Conservation (phyloP, 331 rosid species). For the Prunus yedoensis region DNA sequence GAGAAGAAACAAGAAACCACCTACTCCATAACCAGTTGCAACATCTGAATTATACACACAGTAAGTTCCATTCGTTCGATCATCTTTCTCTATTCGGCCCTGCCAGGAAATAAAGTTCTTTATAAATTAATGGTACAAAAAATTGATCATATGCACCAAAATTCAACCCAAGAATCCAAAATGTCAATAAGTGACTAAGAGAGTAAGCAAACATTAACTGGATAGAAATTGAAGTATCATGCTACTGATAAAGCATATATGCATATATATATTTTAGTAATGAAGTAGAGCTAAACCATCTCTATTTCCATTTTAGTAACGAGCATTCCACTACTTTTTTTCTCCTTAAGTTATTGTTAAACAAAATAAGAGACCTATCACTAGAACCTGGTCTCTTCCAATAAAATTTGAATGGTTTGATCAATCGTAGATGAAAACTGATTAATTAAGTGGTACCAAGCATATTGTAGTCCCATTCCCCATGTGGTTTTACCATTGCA, state of each 20-base stretch:
- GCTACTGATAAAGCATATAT: neutral
- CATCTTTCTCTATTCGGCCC: constrained; percentile 49
- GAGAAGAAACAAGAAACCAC: constrained; percentile 81
- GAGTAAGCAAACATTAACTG: neutral
- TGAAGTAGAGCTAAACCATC: neutral
- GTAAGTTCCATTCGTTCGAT: constrained; percentile 51
- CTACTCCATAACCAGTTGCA: constrained; percentile 88
- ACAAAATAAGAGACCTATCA: neutral
- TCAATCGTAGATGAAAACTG: no score
- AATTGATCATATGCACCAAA: neutral
- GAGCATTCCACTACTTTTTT: neutral
- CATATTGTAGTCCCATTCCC: no score
- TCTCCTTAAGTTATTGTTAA: neutral
- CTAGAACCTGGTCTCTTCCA: no score
- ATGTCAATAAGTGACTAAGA: neutral
- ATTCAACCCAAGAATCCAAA: neutral
- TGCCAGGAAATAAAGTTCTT: constrained; percentile 30
- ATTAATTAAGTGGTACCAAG: no score
- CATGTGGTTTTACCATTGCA: neutral
- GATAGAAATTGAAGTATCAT: neutral
- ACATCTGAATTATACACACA: constrained; percentile 88
- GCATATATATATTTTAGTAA: neutral
- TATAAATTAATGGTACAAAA: neutral
- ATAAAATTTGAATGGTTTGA: no score
- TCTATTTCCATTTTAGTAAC: neutral